These are phyloP conservation scores for Pythium aristosporum DNA, from an alignment of 352 stramenopile species.

Conservation along the genomic window DNA sequence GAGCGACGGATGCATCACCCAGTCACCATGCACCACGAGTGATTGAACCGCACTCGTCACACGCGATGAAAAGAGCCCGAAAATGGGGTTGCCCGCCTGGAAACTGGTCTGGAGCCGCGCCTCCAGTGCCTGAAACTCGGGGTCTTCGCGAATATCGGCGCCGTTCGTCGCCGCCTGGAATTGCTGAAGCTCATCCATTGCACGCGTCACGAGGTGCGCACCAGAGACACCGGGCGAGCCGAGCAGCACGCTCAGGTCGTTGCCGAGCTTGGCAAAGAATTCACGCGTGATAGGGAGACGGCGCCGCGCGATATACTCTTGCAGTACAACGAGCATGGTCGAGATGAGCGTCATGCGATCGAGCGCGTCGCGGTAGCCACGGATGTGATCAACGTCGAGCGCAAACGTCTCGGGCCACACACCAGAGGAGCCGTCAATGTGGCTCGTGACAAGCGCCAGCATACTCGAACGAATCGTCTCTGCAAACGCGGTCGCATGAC, in stretches of 20 bases:
- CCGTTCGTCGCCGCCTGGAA: constrained; percentile 17
- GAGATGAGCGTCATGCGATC: constrained; percentile 59
- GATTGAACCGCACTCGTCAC: constrained; percentile 33
- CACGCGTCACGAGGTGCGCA: constrained; percentile 51
- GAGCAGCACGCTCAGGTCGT: constrained; percentile 45
- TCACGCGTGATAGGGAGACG: constrained; percentile 26
- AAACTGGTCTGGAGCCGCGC: constrained; percentile 45
- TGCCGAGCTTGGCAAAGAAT: constrained; percentile 33
- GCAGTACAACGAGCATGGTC: constrained; percentile 56
- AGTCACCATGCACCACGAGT: constrained; percentile 20
- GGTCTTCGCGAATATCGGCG: constrained; percentile 18
- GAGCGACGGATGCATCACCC: constrained; percentile 50
- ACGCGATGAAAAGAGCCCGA: constrained; percentile 54
- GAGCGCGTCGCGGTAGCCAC: constrained; percentile 48
- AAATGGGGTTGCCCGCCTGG: constrained; percentile 50
- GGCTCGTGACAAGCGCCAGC: constrained; percentile 44
- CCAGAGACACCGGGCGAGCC: constrained; percentile 46
- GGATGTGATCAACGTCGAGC: constrained; percentile 54
- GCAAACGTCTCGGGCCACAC: constrained; percentile 68
- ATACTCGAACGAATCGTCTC: constrained; percentile 47
- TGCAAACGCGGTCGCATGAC: constrained; percentile 42
- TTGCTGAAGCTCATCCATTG: constrained; percentile 29
- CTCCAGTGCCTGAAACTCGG: constrained; percentile 39
- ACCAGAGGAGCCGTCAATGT: constrained; percentile 46
- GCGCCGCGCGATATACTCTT: constrained; percentile 48